Conservation (phyloP, 164 flowering plant genomes). For the Liquidambar formosana region DNA sequence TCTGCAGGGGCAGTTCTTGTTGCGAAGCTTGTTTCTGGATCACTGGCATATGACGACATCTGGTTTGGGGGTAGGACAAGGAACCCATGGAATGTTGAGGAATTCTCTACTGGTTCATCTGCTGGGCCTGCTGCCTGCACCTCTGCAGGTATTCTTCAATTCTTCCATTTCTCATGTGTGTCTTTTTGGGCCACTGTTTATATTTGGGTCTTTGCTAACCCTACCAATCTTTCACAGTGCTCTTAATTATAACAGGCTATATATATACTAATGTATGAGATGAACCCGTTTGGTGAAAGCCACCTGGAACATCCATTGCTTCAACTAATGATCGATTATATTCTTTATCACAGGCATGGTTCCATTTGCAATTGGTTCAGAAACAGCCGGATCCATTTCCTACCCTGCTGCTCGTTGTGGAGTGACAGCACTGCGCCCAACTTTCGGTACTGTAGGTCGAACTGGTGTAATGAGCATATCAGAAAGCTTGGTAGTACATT, state of each 20-base stretch:
- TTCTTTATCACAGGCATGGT: conserved; percentile 57
- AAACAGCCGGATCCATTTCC: conserved; percentile 88
- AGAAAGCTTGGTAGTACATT: conserved; percentile 73
- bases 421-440: conserved; percentile 86
- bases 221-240: too few species aligned
- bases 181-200: neutral
- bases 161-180: too few species aligned
- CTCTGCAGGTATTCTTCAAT: conserved; percentile 67
- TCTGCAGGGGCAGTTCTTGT: conserved; percentile 88
- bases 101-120: conserved; percentile 90
- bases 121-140: conserved; percentile 94
- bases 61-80: conserved; percentile 98
- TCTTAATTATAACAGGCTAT: too few species aligned
- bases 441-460: conserved; percentile 87
- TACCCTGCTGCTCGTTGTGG: conserved; percentile 95
- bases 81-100: conserved; percentile 96
- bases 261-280: too few species aligned
- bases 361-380: conserved; percentile 97
- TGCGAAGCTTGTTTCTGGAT: conserved; percentile 89
- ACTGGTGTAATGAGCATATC: conserved; percentile 93
- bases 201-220: too few species aligned
- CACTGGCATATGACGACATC: conserved; percentile 90
- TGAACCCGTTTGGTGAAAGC: too few species aligned
- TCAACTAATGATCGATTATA: neutral
- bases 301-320: too few species aligned